These are phyloP conservation scores for Mycena kentingensis DNA, from an alignment of 768 basidiomycete species.

Conservation along the genomic window DNA sequence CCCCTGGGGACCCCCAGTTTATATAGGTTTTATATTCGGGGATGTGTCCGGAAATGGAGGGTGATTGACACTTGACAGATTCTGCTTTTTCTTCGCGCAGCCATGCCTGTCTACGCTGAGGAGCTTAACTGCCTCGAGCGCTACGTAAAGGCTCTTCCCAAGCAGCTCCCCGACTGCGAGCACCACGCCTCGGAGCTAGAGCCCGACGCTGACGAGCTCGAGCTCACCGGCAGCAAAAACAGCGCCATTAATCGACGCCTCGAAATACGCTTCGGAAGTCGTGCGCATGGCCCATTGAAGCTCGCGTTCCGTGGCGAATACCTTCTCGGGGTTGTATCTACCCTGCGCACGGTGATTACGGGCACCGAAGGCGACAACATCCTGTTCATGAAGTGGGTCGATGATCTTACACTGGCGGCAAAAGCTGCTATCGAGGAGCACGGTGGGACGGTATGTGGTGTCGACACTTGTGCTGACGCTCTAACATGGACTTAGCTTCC, in stretches of 20 bases:
- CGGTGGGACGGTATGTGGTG: background rate
- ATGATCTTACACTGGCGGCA: background rate
- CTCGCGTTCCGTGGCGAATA: background rate
- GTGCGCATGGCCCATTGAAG: background rate
- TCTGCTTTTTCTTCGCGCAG: too few species aligned
- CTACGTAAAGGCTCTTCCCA: too few species aligned
- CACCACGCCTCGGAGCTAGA: too few species aligned
- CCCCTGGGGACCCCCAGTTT: too few species aligned
- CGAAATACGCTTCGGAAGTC: background rate
- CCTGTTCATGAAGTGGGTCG: background rate
- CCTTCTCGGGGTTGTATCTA: background rate
- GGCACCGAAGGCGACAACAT: background rate
- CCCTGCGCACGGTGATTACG: background rate
- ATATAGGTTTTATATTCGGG: too few species aligned
- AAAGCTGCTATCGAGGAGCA: background rate
- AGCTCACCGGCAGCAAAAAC: too few species aligned
- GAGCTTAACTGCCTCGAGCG: too few species aligned
- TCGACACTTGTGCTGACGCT: background rate
- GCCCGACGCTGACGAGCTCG: too few species aligned
- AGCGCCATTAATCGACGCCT: background rate
- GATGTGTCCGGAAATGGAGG: too few species aligned
- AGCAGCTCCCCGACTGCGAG: too few species aligned
- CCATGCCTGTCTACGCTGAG: too few species aligned
- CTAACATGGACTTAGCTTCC: background rate
- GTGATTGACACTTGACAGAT: too few species aligned